These are phyloP conservation scores for Aspergillus bertholletiae DNA, from an alignment of 495 filamentous ascomycete genomes.

Conservation along the genomic window DNA sequence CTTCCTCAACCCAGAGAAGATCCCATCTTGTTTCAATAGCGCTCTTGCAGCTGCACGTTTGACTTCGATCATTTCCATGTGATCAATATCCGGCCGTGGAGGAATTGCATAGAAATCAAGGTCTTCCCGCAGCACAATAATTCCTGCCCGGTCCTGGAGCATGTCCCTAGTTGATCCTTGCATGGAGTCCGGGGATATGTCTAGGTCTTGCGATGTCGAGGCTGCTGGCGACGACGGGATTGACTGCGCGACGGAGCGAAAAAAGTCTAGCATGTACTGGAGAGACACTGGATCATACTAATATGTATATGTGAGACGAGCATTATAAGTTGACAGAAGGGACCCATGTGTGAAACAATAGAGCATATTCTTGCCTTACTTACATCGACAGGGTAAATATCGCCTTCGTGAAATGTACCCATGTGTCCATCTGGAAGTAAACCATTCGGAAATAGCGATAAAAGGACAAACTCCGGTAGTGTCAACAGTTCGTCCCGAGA, in stretches of 20 bases:
- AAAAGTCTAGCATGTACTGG: constrained; percentile 99
- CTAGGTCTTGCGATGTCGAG: constrained; percentile 55
- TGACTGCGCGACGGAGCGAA: constrained; percentile 89
- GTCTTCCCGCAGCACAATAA: constrained; percentile 95
- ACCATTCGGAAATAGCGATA: constrained; percentile 97
- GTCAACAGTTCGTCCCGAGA: constrained; percentile 94
- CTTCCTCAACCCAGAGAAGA: constrained; percentile 90
- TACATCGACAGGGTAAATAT: constrained; percentile 96
- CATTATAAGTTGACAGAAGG: constrained; percentile 34
- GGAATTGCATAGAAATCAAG: constrained; percentile 98
- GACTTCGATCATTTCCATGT: constrained; percentile 90
- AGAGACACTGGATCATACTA: constrained; percentile 96
- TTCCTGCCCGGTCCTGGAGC: constrained; percentile 87
- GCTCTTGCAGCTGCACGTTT: constrained; percentile 90
- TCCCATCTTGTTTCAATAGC: constrained; percentile 85
- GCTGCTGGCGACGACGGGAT: constrained; percentile 73
- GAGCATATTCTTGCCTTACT: constrained; percentile 33
- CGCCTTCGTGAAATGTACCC: constrained; percentile 87
- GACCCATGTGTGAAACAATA: neutral
- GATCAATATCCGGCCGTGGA: constrained; percentile 77
- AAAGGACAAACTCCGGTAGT: constrained; percentile 93
- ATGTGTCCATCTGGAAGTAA: constrained; percentile 96
- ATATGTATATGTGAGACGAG: constrained; percentile 52
- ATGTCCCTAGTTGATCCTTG: constrained; percentile 68
- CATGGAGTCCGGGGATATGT: constrained; percentile 66